Base-by-base conservation (phyloP, 495 filamentous ascomycete genomes). In the Rusavskia elegans region DNA sequence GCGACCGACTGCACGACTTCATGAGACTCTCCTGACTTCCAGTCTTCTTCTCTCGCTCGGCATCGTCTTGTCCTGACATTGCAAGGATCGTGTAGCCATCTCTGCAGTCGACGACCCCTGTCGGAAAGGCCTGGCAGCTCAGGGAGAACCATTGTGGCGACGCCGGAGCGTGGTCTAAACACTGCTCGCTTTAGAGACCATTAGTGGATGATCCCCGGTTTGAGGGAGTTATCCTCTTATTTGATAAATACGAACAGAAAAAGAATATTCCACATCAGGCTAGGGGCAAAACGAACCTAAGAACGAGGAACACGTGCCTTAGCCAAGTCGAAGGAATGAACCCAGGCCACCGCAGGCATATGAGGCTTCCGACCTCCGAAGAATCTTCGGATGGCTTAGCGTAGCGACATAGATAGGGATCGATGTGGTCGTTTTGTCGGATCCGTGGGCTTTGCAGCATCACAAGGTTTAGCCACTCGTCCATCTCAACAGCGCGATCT, bases 391-490 rank as follows among this genome's bases (percentile, higher is more conserved):
- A 69, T 13, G 20, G 30, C 8, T 7, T 8, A 14, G 68, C 61
- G 63, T 96, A 98, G n/a, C 84, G 79, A 51, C 81, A 81, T 13
- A 98, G 70, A 59, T 83, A 90, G 0, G 87, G 71, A 63, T 97
- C 87, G 45, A 95, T 76, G 16, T 69, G 65, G 63, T 95, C 87
- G n/a, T 68, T 64, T 13, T 64, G 66, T 16, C 66, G 64, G 6
- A 96, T 63, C 27, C 89, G 78, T n/a, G 84, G 81, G 21, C 88
- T 93, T 14, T 73, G 63, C 2, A 90, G 74, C 13, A 77, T 72
- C 11, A 85, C 68, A 50, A 98, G 70, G 23, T 82, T 82, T 2
- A 96, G 67, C 87, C 89, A 98, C 66, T 98, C 92, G 27, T 86
- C 80, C 11, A 86, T 59, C 14, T 83, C 78, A 2, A 75, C 72